phyloP scores from a whole-genome alignment of 2,329 filamentous ascomycete species.

The Diaporthe ampelina region DNA sequence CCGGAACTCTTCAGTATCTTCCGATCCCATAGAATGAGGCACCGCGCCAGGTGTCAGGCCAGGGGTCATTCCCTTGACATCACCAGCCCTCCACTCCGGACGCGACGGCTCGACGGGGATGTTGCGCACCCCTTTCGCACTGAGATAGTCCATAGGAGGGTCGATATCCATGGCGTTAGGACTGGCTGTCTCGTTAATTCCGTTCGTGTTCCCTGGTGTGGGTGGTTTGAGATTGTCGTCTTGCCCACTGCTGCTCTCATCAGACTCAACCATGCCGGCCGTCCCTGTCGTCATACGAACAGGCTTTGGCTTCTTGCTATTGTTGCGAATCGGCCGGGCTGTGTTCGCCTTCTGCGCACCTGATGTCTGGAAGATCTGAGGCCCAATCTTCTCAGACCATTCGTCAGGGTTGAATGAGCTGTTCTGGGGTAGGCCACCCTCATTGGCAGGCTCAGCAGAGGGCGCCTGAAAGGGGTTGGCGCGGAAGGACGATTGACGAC shows the following conservation, averaged over 20 bases:
- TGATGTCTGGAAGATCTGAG: constrained; percentile 67
- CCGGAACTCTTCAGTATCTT: constrained; percentile 69
- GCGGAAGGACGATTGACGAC: constrained; percentile 57
- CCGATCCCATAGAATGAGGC: constrained; percentile 59
- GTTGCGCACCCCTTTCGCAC: constrained; percentile 58
- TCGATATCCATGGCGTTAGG: constrained; percentile 78
- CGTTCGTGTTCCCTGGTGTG: constrained; percentile 20
- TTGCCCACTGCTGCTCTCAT: constrained; percentile 56
- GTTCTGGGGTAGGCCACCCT: constrained; percentile 44
- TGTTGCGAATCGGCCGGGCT: constrained; percentile 57
- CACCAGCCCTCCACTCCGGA: constrained; percentile 71
- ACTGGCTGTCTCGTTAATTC: constrained; percentile 53
- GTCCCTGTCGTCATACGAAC: constrained; percentile 64
- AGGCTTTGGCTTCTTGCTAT: constrained; percentile 72
- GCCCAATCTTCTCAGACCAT: constrained; percentile 68
- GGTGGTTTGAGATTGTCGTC: constrained; percentile 51
- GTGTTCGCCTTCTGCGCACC: constrained; percentile 58
- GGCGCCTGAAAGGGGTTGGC: constrained; percentile 43
- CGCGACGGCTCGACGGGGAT: constrained; percentile 71
- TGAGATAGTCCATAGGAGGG: constrained; percentile 56
- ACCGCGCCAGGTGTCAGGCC: constrained; percentile 24
- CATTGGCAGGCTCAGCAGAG: constrained; percentile 43
- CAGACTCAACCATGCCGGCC: constrained; percentile 61
- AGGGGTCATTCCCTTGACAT: constrained; percentile 52
- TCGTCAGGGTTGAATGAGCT: constrained; percentile 64